A percentile compares a stretch with the other conserved stretches of the same genome.
Evolutionary conservation across 2,329 filamentous ascomycete species (phyloP).

Genomic region (Stachybotrys elegans): DNA sequence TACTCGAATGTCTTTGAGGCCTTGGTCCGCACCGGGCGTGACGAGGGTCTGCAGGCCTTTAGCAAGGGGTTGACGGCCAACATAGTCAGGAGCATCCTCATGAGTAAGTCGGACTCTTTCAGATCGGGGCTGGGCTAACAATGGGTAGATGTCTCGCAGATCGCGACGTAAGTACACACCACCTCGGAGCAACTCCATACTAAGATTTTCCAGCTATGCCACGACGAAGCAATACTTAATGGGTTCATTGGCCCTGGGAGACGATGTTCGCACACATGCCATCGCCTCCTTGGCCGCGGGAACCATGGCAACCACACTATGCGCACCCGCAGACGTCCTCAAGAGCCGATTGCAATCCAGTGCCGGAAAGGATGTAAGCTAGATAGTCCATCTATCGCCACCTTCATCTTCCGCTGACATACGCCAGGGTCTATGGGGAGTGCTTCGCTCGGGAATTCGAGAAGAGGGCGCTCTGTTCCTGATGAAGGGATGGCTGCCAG

Average conservation of each 20-base stretch:
- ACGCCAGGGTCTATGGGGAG: constrained; percentile 24
- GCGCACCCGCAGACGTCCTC: constrained; percentile 38
- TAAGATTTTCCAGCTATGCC: not conserved
- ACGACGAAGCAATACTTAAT: constrained; percentile 27
- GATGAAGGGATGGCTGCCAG: constrained; percentile 42
- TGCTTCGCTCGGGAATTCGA: constrained; percentile 26
- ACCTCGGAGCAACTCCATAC: no score
- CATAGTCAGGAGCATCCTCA: constrained; percentile 35
- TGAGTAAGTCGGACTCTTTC: constrained; percentile 29
- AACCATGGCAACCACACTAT: constrained; percentile 40
- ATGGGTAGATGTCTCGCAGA: constrained; percentile 34
- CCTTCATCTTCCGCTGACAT: not conserved
- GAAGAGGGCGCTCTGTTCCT: constrained; percentile 36
- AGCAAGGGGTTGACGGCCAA: constrained; percentile 33
- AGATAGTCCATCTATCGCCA: not conserved
- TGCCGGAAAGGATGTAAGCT: constrained; percentile 18
- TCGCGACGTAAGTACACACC: constrained; percentile 33
- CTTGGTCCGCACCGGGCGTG: constrained; percentile 24
- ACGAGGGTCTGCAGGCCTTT: constrained; percentile 34
- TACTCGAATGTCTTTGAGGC: constrained; percentile 33
- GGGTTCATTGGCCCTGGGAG: constrained; percentile 20
- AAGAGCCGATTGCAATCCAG: constrained; percentile 35
- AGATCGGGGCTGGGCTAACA: constrained; percentile 9
- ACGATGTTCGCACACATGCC: constrained; percentile 35
- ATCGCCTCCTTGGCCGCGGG: constrained; percentile 34